Base-by-base conservation (phyloP, 176 grass and related monocot species). In the Triticum dicoccoides region DNA sequence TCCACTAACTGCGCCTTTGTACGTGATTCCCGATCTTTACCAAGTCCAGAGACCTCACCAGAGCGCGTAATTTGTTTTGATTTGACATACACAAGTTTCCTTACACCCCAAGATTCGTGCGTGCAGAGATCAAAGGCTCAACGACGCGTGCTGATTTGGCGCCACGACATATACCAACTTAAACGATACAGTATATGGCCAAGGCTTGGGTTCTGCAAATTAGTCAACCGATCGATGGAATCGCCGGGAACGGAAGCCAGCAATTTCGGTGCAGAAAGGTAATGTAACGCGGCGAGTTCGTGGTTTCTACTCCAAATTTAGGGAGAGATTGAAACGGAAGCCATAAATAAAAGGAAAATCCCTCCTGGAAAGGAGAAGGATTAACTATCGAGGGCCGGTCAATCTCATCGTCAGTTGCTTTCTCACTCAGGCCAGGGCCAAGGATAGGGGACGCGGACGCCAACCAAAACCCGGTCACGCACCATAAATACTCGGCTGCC, bases 401-500 rank as follows among this genome's bases (percentile, higher is more conserved):
- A 38, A 79, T 79, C 25, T n/a, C 69, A 11, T 85, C 24, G 49
- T 47, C 20, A 3, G 76, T 65, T 78, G 32, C 32, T 64, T 71
- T 69, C 83, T 82, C 83, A 68, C 18, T 80, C 56, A 52, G 49
- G 45, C 10, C 35, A 37, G 35, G 35, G 35, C 35, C 37, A 38
- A 38, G 37, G 37, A 39, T 39, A 39, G 37, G 37, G 37, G 68
- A 49, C 73, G 73, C 30, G 33, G 15, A 23, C 21, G 58, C 75
- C 87, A 84, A 10, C 74, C 65, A 8, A 11, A 29, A 11, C 65
- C 30, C 77, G 71, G 71, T 49, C 42, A 75, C 61, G 25, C 23
- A 15, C 35, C 32, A 90, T 90, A 87, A 87, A 87, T 91, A 84
- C 80, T 30, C 14, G 29, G 37, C 41, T 4, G 13, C 75, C 80